A percentile compares a stretch with the other conserved stretches of the same genome.
phyloP scores from a whole-genome alignment of 177 flowering plant species.

The Vitis hybrid region DNA sequence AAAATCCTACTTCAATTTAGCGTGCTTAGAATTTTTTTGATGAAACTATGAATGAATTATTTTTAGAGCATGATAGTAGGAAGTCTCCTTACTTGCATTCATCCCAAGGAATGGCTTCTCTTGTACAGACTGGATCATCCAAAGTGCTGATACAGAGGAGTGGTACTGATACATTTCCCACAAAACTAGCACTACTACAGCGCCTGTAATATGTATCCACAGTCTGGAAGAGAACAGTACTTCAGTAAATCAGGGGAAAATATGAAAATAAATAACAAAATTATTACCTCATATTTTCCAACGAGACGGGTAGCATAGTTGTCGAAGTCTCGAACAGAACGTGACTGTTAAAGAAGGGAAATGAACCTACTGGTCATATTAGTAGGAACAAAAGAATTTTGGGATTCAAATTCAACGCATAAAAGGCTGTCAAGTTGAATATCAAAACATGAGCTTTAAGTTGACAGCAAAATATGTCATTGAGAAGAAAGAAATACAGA shows the following conservation, averaged over 20 bases:
- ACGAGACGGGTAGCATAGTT: slow-evolving; percentile 74
- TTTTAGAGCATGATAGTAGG: too few relatives aligned
- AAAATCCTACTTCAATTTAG: too few relatives aligned
- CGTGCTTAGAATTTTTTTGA: too few relatives aligned
- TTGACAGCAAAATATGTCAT: too few relatives aligned
- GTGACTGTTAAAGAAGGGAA: slow-evolving; percentile 52
- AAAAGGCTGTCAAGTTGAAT: too few relatives aligned
- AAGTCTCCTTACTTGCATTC: slow-evolving; percentile 54
- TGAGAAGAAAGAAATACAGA: too few relatives aligned
- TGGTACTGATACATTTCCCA: slow-evolving; percentile 71
- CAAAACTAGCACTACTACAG: slow-evolving; percentile 69
- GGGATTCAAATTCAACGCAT: background rate
- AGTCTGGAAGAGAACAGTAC: slow-evolving; percentile 44
- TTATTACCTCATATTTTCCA: slow-evolving; percentile 84
- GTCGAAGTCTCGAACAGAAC: slow-evolving; percentile 87
- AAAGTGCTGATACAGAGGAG: slow-evolving; percentile 81
- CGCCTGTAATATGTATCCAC: slow-evolving; percentile 85
- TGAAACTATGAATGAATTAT: too few relatives aligned
- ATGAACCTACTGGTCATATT: slow-evolving; percentile 9
- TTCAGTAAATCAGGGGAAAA: slow-evolving; percentile 4
- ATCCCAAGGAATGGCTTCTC: slow-evolving; percentile 82
- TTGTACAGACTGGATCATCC: slow-evolving; percentile 88
- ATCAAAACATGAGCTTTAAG: too few relatives aligned
- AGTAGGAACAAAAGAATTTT: slow-evolving; percentile 1
- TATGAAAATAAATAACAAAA: background rate